phyloP scores from a whole-genome alignment of 208 protist genomes.

The Trypanosoma theileri region DNA sequence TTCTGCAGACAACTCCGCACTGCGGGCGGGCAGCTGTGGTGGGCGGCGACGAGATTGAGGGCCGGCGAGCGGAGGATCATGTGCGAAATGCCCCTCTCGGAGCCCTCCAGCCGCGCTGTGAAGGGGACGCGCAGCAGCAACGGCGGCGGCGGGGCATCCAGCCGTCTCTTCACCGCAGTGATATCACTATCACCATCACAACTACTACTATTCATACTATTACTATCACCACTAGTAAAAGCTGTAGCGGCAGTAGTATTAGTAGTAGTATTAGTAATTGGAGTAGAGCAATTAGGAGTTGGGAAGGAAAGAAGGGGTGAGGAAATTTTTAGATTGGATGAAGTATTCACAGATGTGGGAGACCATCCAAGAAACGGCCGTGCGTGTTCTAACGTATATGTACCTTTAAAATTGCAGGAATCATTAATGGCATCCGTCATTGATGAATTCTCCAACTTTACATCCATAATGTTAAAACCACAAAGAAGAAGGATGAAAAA shows the following conservation, averaged over 20 bases:
- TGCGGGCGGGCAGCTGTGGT: conserved; percentile 28
- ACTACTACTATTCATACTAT: too few species aligned
- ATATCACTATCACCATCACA: neutral
- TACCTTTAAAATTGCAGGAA: conserved; percentile 46
- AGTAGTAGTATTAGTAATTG: neutral
- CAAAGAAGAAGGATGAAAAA: conserved; percentile 57
- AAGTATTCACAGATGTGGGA: neutral
- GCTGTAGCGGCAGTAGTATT: neutral
- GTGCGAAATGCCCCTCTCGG: conserved; percentile 41
- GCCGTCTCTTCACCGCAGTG: neutral
- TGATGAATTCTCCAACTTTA: conserved; percentile 38
- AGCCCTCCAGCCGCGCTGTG: conserved; percentile 50
- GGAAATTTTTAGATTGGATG: too few species aligned
- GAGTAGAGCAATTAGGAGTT: neutral
- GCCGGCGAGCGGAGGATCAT: conserved; percentile 53
- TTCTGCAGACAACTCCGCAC: conserved; percentile 36
- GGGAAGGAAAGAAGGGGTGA: too few species aligned
- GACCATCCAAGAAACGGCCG: conserved; percentile 76
- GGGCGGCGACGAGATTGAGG: conserved; percentile 22
- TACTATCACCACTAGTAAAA: too few species aligned
- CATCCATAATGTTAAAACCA: conserved; percentile 77
- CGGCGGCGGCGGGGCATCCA: too few species aligned
- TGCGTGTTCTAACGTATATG: conserved; percentile 60
- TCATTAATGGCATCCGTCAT: conserved; percentile 21
- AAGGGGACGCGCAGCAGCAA: conserved; percentile 44